Base-by-base conservation (phyloP, 768 basidiomycete genomes). In the Terana coerulea region DNA sequence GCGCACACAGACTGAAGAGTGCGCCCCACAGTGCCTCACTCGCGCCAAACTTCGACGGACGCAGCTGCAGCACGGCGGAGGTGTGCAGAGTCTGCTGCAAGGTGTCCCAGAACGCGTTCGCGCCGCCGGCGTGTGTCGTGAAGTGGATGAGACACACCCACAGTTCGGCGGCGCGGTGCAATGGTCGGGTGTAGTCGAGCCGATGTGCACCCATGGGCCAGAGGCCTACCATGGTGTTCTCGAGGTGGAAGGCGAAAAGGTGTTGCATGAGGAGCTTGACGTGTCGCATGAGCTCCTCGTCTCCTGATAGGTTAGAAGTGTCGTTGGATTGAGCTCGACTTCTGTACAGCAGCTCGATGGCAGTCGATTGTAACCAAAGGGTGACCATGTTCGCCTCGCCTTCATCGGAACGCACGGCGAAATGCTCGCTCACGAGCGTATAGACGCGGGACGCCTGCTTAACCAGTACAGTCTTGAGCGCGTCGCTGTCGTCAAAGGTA, bases 111-210 rank as follows among this genome's bases (percentile, higher is more conserved):
- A 58, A 45, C 5, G 49, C 12, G 5, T 21, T 34, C 21, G 14
- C 12, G 17, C 11, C 41, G 22, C 26, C 26, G 24, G 8, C 28
- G 11, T 33, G 19, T 21, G 25, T 49, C 4, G 54, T 37, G n/a
- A 88, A 59, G 57, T 90, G 81, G 30, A 88, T 72, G 19, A 92
- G 60, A 31, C 79, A 80, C 42, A 91, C 73, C 94, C 93, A 95
- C 15, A 86, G 57, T 59, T 91, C 86, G 1, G 79, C 74, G 0
- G 55, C 76, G 69, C 11, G 71, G 55, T 37, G 76, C 55, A 31
- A 67, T 62, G 26, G 69, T 64, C 21, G 67, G 68, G 55, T 76
- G 30, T 55, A 50, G 30, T 55, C 72, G 3, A 75, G 57, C 10
- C n/a, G 45, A 3, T 33, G 28, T 7, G 34, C 15, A 61, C 56